Evolutionary conservation across 208 protist species (phyloP).

Genomic region (Balamuthia mandrillaris): DNA sequence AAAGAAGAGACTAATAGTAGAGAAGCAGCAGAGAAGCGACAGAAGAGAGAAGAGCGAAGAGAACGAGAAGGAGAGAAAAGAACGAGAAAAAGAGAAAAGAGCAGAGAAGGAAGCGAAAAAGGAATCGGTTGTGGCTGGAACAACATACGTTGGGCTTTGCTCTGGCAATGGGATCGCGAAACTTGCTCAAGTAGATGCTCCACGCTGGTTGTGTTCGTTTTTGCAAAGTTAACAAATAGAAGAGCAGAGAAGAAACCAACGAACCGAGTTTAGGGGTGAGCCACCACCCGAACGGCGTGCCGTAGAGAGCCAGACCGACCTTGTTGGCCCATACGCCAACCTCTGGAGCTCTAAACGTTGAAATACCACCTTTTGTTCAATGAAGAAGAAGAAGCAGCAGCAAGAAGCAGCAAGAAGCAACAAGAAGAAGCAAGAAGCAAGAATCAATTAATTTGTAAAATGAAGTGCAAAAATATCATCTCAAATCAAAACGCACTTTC

Average conservation of each 20-base stretch:
- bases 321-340: constrained; percentile 24
- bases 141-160: not conserved
- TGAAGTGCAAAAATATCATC: not conserved
- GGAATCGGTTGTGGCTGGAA: not conserved
- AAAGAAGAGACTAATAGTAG: no score
- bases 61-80: no score
- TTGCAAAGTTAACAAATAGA: no score
- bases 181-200: constrained; percentile 17
- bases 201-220: not conserved
- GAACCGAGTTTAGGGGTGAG: no score
- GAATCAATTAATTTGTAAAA: not conserved
- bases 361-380: not conserved
- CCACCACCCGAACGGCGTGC: constrained; percentile 2
- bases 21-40: no score
- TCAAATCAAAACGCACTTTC: no score
- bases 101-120: not conserved
- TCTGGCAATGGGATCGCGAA: constrained; percentile 20
- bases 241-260: no score
- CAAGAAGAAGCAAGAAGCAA: not conserved
- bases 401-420: not conserved
- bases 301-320: constrained; percentile 14
- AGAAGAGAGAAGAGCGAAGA: no score
- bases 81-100: no score
- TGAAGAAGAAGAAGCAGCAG: not conserved
- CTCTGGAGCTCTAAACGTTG: constrained; percentile 17